Conservation (phyloP, 2,329 filamentous ascomycete genomes). For the Fusarium xylarioides region DNA sequence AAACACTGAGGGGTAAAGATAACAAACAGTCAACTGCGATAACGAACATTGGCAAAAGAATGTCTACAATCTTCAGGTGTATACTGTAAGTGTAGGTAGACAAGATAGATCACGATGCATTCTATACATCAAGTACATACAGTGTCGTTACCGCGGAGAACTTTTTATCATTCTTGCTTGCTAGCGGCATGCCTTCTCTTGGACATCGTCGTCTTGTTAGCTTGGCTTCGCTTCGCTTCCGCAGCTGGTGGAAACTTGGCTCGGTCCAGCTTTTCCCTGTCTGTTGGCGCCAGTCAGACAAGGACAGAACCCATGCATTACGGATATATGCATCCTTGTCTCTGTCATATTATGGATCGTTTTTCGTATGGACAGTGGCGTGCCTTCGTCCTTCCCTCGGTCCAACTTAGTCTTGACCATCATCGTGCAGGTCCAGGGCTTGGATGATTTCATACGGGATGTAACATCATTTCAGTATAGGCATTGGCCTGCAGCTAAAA, state of each 20-base stretch:
- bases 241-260: neutral
- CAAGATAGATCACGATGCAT: neutral
- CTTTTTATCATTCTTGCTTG: neutral
- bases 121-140: too few relatives aligned
- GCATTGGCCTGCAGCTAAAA: neutral
- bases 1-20: slow-evolving; percentile 6
- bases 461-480: neutral
- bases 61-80: neutral
- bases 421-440: slow-evolving; percentile 6
- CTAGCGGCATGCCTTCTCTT: neutral
- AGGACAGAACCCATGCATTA: neutral
- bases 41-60: neutral
- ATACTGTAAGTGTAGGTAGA: neutral
- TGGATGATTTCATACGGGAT: neutral
- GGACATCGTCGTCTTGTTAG: neutral
- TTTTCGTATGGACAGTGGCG: neutral
- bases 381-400: neutral
- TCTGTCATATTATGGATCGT: neutral
- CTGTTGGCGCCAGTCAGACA: neutral
- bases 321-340: slow-evolving; percentile 13
- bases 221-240: neutral
- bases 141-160: neutral
- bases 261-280: slow-evolving; percentile 4
- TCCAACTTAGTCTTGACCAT: slow-evolving; percentile 10
- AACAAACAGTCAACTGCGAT: neutral